Conservation (phyloP, 495 filamentous ascomycete species). For the Xylaria castorea region DNA sequence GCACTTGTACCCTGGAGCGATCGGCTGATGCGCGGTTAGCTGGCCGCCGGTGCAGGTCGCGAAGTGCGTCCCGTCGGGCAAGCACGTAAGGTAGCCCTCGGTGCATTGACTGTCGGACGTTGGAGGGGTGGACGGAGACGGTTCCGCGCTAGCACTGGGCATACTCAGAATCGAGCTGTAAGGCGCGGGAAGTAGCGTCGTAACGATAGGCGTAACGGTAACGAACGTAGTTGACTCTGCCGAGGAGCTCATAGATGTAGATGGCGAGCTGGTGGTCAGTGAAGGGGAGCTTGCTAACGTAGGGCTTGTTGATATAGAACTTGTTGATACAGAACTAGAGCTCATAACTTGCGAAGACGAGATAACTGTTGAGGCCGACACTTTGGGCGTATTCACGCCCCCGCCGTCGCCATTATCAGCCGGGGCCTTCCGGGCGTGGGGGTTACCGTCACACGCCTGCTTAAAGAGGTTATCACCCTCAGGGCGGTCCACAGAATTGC, state of each 20-base stretch:
- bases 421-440: slow-evolving; percentile 22
- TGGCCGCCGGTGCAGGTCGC: slow-evolving; percentile 37
- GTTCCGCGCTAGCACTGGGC: not conserved
- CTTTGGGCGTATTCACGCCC: not conserved
- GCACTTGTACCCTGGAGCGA: slow-evolving; percentile 36
- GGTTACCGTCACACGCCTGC: slow-evolving; percentile 37
- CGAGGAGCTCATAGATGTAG: not conserved
- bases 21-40: slow-evolving; percentile 30
- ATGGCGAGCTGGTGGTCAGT: not conserved
- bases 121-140: slow-evolving; percentile 1
- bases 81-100: slow-evolving; percentile 37
- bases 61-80: slow-evolving; percentile 32
- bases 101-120: slow-evolving; percentile 19
- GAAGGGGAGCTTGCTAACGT: not conserved
- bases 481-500: slow-evolving; percentile 34
- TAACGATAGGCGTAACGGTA: not conserved
- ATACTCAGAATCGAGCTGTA: not conserved
- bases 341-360: not conserved
- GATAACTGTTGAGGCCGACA: not conserved
- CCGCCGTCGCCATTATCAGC: not conserved
- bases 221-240: not conserved
- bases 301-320: not conserved
- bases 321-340: not conserved
- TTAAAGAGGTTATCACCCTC: slow-evolving; percentile 36
- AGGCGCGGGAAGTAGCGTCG: not conserved